These are phyloP conservation scores for Acidomyces sp. DNA, from an alignment of 495 filamentous ascomycete genomes.

Conservation along the genomic window DNA sequence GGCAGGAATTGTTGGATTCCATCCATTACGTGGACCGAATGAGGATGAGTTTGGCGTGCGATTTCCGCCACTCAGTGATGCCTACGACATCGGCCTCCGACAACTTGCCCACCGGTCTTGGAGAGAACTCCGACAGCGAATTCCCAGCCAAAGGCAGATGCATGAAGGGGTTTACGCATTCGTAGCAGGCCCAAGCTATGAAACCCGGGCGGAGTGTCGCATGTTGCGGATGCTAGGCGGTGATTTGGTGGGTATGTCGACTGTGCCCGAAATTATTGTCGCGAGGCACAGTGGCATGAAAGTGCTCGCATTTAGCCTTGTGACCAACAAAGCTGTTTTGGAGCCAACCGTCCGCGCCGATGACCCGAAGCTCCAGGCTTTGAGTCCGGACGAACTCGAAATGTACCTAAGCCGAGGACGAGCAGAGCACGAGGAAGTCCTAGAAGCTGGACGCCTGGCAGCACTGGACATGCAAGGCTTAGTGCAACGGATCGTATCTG, in stretches of 20 bases:
- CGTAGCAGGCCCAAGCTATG: conserved; percentile 61
- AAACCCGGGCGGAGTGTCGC: conserved; percentile 65
- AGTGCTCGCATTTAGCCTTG: conserved; percentile 60
- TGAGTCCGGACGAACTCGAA: conserved; percentile 38
- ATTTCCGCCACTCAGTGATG: conserved; percentile 62
- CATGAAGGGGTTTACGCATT: conserved; percentile 69
- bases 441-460: conserved; percentile 49
- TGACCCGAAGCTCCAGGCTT: conserved; percentile 27
- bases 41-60: conserved; percentile 52
- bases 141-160: conserved; percentile 36
- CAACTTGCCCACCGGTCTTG: conserved; percentile 48
- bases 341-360: conserved; percentile 52
- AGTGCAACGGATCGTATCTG: conserved; percentile 29
- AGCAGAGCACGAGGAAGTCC: conserved; percentile 60
- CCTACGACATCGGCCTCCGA: conserved; percentile 59
- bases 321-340: conserved; percentile 62
- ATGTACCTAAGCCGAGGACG: conserved; percentile 48
- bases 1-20: conserved; percentile 52
- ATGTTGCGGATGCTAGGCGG: conserved; percentile 55
- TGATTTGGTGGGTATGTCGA: conserved; percentile 69
- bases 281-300: conserved; percentile 57
- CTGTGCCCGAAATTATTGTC: conserved; percentile 63
- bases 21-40: conserved; percentile 64
- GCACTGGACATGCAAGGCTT: conserved; percentile 53
- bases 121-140: conserved; percentile 33